Base-by-base conservation (phyloP, 2,329 filamentous ascomycete genomes). In the Gnomoniopsis smithogilvyi region DNA sequence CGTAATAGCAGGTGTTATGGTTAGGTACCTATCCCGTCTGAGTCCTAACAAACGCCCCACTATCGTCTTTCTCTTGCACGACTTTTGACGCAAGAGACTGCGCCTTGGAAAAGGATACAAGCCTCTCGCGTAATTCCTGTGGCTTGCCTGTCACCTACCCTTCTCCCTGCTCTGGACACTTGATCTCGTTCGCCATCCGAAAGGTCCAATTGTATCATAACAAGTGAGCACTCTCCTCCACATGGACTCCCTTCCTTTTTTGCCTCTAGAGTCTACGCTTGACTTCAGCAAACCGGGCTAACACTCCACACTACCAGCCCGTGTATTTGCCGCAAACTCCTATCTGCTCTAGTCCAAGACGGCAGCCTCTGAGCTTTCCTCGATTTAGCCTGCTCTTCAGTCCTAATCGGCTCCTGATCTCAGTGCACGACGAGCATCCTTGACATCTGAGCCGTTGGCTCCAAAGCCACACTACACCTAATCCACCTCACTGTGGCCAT, bases 11-110 rank as follows among this genome's bases (percentile, higher is more conserved):
- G 26, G 26, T 8, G 8, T 8, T 30, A 30, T 30, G 26, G 26
- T 30, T 30, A 4, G 26, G 26, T 30, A 30, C 26, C 26, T 30
- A 30, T 30, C 26, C 26, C 17, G 17, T 41, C 36, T n/a, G 36
- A 11, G 43, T 19, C 8, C 8, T 14, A 36, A 14, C 34, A 19
- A 46, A 46, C n/a, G 21, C 19, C 45, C 45, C 45, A 47, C 19
- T 47, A 47, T 47, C 45, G 24, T 11, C 45, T 24, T 47, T 11
- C 4, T 15, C 19, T 15, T 24, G 45, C 43, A 59, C 48, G 48
- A 47, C 60, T 56, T 62, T 52, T 62, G 60, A 62, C 60, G 60
- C 60, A 59, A 62, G 49, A 62, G 52, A 56, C 50, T 54, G 56
- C 58, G 56, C 26, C 26, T 30, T 30, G 26, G 26, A 30, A 30